These are phyloP conservation scores for Russula olivacea DNA, from an alignment of 768 basidiomycete species.

Conservation along the genomic window DNA sequence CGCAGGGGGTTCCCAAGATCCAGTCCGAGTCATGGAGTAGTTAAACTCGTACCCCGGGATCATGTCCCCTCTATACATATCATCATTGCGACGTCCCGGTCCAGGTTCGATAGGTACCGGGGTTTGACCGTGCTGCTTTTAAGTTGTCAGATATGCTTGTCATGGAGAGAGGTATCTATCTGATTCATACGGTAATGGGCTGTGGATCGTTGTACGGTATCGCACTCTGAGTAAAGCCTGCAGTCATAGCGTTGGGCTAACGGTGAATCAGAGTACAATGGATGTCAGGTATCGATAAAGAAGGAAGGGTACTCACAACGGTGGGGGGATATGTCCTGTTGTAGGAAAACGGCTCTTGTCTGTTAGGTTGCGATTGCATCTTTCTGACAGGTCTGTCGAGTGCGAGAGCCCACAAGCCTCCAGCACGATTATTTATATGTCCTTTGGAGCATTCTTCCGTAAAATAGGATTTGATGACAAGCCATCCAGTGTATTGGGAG, in stretches of 20 bases:
- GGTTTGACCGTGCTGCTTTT: not conserved
- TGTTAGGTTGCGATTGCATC: too few species aligned
- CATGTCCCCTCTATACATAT: not conserved
- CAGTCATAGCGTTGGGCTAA: not conserved
- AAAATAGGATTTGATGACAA: too few species aligned
- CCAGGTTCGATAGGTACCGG: not conserved
- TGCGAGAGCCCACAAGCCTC: too few species aligned
- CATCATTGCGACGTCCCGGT: not conserved
- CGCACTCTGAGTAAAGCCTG: not conserved
- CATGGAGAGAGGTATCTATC: not conserved
- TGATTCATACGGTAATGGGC: not conserved
- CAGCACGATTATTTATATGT: too few species aligned
- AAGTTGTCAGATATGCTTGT: not conserved
- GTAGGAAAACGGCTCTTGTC: not conserved
- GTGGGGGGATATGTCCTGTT: not conserved
- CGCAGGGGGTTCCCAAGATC: too few species aligned
- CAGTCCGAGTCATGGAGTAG: not conserved
- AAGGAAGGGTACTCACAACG: not conserved
- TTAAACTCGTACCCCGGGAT: not conserved
- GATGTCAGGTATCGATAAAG: not conserved
- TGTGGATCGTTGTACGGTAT: not conserved
- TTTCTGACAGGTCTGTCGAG: too few species aligned
- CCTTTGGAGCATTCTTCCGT: too few species aligned
- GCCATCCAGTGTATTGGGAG: too few species aligned
- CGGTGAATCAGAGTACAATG: not conserved